A percentile compares a stretch with the other conserved stretches of the same genome.
Evolutionary conservation across 441 rosid species (phyloP).

Genomic region (California macrophylla): DNA sequence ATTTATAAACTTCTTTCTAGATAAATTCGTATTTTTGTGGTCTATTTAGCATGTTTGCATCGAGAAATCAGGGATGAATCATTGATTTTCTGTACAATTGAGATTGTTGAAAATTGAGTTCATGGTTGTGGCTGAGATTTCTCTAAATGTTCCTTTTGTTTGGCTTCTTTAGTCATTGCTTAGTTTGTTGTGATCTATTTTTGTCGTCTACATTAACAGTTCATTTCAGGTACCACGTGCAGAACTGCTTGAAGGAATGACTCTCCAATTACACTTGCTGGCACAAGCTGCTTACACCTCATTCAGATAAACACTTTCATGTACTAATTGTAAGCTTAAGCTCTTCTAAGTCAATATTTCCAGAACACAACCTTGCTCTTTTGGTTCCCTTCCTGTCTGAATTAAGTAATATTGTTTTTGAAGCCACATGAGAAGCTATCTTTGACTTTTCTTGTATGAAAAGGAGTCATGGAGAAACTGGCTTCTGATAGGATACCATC

Average conservation of each 20-base stretch:
- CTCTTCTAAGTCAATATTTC: neutral
- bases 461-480: neutral
- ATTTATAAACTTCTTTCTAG: neutral
- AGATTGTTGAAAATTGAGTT: neutral
- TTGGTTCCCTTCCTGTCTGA: neutral
- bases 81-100: neutral
- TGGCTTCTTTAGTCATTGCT: neutral
- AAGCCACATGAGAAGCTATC: neutral
- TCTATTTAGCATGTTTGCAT: neutral
- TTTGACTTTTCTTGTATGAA: neutral
- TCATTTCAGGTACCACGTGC: neutral
- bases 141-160: neutral
- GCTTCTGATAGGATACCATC: neutral
- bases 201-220: neutral
- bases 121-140: neutral
- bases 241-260: neutral
- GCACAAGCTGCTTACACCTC: neutral
- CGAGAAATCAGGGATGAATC: neutral
- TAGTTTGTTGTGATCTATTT: neutral
- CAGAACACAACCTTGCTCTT: neutral
- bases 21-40: too few species aligned
- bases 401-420: neutral
- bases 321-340: neutral
- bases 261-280: neutral
- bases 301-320: neutral